These are phyloP conservation scores for Gonium pectorale DNA, from an alignment of 139 green algal genomes.

Conservation along the genomic window DNA sequence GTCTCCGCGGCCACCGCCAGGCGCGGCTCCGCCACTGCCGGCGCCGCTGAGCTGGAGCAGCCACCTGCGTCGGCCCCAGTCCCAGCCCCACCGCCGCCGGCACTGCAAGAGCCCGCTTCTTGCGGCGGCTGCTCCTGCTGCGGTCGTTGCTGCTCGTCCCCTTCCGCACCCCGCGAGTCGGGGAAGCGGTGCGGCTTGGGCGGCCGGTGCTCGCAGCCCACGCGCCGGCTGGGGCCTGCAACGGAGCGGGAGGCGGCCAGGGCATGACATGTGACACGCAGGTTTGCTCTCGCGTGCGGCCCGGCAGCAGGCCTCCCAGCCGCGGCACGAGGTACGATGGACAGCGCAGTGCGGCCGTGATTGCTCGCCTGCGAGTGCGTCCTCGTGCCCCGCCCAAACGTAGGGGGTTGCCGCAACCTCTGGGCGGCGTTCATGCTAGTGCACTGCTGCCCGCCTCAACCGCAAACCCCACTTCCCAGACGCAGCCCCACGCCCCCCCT, in stretches of 20 bases:
- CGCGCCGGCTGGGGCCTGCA: neutral
- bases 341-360: no score
- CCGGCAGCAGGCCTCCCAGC: no score
- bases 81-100: neutral
- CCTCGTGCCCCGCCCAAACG: no score
- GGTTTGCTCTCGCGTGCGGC: no score
- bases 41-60: no score
- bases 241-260: neutral
- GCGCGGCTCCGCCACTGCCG: no score
- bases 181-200: neutral
- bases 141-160: constrained; percentile 11
- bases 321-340: no score
- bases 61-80: neutral
- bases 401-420: no score
- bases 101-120: neutral
- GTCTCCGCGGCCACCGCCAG: neutral
- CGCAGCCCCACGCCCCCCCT: neutral
- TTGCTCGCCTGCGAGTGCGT: no score
- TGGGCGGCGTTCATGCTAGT: neutral
- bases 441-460: no score
- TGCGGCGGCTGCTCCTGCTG: neutral
- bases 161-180: neutral
- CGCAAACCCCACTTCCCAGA: neutral
- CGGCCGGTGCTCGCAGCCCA: neutral
- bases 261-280: neutral